Evolutionary conservation across 148 eudicot genomes (phyloP).

Genomic region (Simmondsia chinensis): DNA sequence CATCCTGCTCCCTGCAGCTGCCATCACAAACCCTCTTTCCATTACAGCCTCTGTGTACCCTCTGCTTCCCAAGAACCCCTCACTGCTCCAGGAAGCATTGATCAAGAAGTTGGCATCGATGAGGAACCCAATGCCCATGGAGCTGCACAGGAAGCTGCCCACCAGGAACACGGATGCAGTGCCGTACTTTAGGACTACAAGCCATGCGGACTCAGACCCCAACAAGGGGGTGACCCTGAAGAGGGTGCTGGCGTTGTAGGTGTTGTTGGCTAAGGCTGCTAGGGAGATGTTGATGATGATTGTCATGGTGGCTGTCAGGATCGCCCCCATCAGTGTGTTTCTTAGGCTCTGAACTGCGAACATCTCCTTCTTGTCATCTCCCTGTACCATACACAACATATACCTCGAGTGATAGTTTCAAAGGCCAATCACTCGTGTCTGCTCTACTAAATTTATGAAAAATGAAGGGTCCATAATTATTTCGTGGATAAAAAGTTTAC

Average conservation of each 20-base stretch:
- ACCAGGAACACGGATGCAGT: conserved; percentile 39
- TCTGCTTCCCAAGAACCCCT: conserved; percentile 16
- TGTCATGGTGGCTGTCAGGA: conserved; percentile 55
- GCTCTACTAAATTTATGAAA: too few relatives aligned
- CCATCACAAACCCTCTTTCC: conserved; percentile 63
- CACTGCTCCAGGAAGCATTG: conserved; percentile 42
- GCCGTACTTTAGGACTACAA: conserved; percentile 54
- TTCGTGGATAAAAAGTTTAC: background rate
- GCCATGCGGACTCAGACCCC: conserved; percentile 40
- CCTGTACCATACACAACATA: conserved; percentile 23
- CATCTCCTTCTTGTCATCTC: conserved; percentile 62
- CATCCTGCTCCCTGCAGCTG: conserved; percentile 49
- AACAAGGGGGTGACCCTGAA: conserved; percentile 29
- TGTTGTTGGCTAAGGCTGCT: conserved; percentile 57
- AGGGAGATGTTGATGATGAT: conserved; percentile 31
- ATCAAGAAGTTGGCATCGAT: conserved; percentile 75
- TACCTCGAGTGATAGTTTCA: background rate
- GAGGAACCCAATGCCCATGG: conserved; percentile 45
- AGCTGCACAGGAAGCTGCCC: conserved; percentile 71
- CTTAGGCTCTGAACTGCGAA: conserved; percentile 86
- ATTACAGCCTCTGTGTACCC: conserved; percentile 25
- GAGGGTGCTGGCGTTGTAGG: conserved; percentile 34
- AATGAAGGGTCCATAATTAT: too few relatives aligned
- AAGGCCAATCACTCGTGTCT: too few relatives aligned
- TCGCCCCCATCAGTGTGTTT: conserved; percentile 57